phyloP scores from a whole-genome alignment of 768 basidiomycete genomes.

The Epithele typhae region DNA sequence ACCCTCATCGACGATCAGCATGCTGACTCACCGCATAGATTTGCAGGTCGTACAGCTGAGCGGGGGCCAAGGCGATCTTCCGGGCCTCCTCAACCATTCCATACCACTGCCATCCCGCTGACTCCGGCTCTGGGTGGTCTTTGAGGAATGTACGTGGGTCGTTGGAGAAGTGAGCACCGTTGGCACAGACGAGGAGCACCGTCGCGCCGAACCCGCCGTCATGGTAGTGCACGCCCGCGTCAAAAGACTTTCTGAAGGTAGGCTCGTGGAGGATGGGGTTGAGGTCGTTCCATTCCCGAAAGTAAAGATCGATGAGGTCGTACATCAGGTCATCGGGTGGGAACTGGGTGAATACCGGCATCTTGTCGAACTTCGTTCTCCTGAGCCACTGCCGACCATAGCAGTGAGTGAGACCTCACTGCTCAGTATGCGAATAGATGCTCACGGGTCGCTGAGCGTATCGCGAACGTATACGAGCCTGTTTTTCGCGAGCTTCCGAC shows the following conservation, averaged over 20 bases:
- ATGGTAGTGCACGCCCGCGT: background rate
- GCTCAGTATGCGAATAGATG: background rate
- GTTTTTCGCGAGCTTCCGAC: background rate
- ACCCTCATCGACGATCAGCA: conserved; percentile 6
- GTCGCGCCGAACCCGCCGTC: background rate
- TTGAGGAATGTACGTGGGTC: background rate
- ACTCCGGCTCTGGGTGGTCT: background rate
- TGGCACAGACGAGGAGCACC: background rate
- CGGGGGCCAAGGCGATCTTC: conserved; percentile 49
- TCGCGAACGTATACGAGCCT: no score
- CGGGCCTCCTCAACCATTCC: conserved; percentile 42
- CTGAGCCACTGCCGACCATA: background rate
- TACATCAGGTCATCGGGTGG: conserved; percentile 62
- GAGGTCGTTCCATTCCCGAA: conserved; percentile 51
- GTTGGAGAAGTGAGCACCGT: background rate
- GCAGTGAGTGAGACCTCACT: conserved; percentile 4
- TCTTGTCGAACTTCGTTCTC: background rate
- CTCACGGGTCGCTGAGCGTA: background rate
- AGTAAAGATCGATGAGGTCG: conserved; percentile 65
- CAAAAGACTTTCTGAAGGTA: background rate
- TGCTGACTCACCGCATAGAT: conserved; percentile 39
- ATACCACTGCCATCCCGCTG: background rate
- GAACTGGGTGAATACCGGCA: conserved; percentile 28
- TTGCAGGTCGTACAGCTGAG: conserved; percentile 55
- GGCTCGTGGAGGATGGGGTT: conserved; percentile 37